Base-by-base conservation (phyloP, 2,329 filamentous ascomycete species). In the Colletotrichum endophyticum region DNA sequence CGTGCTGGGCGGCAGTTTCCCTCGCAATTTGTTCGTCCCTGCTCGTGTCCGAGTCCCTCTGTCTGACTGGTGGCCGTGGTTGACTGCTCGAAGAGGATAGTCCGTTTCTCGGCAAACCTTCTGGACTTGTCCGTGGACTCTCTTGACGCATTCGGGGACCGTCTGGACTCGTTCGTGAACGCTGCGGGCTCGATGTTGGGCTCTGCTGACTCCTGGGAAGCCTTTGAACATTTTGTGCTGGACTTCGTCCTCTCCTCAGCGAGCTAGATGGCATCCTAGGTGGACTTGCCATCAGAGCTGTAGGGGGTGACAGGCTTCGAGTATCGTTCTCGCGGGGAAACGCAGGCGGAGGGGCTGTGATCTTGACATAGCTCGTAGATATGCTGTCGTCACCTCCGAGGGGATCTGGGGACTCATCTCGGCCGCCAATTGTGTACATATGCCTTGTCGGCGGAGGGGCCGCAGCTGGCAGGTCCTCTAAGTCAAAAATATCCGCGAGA, bases 291-390 rank as follows among this genome's bases (percentile, higher is more conserved):
- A 39, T 34, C 19, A 30, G 49, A 36, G 36, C 39, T 13, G 30
- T 25, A 3, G 66, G 71, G 27, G 59, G 71, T 3, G 36, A 9
- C 27, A 75, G 36, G 15, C 67, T 72, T 15, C 19, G 27, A 6
- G n/a, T 27, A n/a, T 72, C 61, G 22, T 76, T 77, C 25, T 71
- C 77, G 32, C 56, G n/a, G 6, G 66, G 78, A 16, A 81, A 80
- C 53, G 81, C 84, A 19, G 78, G 81, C 15, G 79, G 80, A 6
- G 83, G 80, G 6, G 84, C 84, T 19, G 82, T 84, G 44, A 84
- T 78, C 49, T 82, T 82, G n/a, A 86, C 81, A 80, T 86, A 84
- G 77, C 83, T 84, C 53, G 76, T 82, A 4, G 85, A 85, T 78
- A 85, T 83, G 28, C 84, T 84, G 44, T 87, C 85, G 13, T 80